Evolutionary conservation across 169 alveolate genomes (phyloP).

Genomic region (Sarcocystis neurona): DNA sequence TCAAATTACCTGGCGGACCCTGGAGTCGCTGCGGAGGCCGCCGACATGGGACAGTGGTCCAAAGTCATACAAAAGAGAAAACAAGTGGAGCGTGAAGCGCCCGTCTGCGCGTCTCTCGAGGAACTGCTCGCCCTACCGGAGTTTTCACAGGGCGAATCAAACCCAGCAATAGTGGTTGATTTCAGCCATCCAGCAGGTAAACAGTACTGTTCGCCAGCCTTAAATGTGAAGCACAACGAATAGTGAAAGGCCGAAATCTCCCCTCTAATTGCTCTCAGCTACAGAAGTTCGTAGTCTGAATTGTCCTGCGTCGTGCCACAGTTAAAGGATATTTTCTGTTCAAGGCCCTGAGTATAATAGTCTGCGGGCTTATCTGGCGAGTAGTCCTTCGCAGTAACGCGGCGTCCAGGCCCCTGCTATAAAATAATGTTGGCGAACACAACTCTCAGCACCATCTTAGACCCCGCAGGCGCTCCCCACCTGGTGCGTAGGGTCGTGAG

Average conservation of each 20-base stretch:
- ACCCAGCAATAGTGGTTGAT: not conserved
- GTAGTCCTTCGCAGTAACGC: too few relatives aligned
- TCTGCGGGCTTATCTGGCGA: not conserved
- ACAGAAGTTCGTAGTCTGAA: not conserved
- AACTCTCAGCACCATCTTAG: too few relatives aligned
- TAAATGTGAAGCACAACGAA: not conserved
- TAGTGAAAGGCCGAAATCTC: not conserved
- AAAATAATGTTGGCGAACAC: too few relatives aligned
- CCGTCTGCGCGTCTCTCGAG: not conserved
- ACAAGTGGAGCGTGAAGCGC: not conserved
- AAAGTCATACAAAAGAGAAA: not conserved
- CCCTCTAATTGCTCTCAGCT: not conserved
- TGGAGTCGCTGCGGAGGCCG: too few relatives aligned
- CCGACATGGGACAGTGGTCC: not conserved
- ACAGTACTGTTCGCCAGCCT: not conserved
- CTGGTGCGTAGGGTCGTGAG: too few relatives aligned
- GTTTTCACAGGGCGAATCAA: not conserved
- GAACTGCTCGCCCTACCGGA: constrained; percentile 22
- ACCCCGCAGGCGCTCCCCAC: too few relatives aligned
- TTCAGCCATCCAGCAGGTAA: constrained; percentile 20
- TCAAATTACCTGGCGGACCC: too few relatives aligned
- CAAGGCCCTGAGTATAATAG: not conserved
- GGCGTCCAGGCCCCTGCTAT: too few relatives aligned
- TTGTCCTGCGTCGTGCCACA: not conserved
- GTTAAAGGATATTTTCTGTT: not conserved